Conservation (phyloP, 2,329 filamentous ascomycete species). For the Epichloe bromicola region DNA sequence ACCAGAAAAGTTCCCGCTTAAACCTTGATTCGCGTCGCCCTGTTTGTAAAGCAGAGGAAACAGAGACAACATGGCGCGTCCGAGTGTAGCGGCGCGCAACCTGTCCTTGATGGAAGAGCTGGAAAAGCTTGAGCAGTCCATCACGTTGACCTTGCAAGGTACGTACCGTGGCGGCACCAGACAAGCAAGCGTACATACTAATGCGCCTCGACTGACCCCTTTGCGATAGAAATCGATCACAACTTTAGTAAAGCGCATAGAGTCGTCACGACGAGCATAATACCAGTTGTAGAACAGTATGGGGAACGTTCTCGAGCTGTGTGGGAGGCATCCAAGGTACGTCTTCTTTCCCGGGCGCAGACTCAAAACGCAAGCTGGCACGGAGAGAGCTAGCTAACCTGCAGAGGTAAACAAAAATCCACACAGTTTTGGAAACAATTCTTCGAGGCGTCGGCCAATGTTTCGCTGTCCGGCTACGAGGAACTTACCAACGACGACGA, state of each 20-base stretch:
- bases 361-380: not conserved
- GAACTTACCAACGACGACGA: slow-evolving; percentile 62
- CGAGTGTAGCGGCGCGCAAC: slow-evolving; percentile 34
- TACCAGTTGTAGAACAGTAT: slow-evolving; percentile 91
- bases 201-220: slow-evolving; percentile 3
- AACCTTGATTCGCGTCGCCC: not conserved
- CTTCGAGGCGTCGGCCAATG: slow-evolving; percentile 96
- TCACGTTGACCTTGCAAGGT: slow-evolving; percentile 92
- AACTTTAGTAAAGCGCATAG: slow-evolving; percentile 96
- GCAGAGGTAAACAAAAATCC: not conserved
- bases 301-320: slow-evolving; percentile 85
- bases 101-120: slow-evolving; percentile 87
- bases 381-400: not conserved
- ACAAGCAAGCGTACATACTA: not conserved
- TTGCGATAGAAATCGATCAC: slow-evolving; percentile 72
- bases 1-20: no score
- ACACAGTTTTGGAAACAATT: slow-evolving; percentile 97
- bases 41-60: not conserved
- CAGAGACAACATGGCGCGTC: slow-evolving; percentile 32
- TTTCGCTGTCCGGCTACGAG: slow-evolving; percentile 90
- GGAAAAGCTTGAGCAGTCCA: slow-evolving; percentile 90
- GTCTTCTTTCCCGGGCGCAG: not conserved
- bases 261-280: slow-evolving; percentile 85
- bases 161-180: slow-evolving; percentile 27
- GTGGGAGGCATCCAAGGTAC: slow-evolving; percentile 90